These are phyloP conservation scores for Waltiozyma sp. DNA, from an alignment of 1,139 yeast species.

Conservation along the genomic window DNA sequence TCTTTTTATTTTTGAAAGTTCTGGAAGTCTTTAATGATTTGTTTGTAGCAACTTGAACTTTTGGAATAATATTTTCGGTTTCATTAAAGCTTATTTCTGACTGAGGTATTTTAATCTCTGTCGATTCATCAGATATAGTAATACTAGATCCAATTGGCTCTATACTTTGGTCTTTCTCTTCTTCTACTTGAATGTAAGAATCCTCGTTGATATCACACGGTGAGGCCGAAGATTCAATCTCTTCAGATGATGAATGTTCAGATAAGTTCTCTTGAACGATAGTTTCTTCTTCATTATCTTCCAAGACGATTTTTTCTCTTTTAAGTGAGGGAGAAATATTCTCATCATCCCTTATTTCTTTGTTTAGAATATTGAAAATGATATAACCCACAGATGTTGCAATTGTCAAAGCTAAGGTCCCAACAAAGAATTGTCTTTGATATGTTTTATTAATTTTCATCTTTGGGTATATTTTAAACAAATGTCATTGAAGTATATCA, in stretches of 20 bases:
- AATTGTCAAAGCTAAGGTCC: neutral
- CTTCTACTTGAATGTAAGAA: neutral
- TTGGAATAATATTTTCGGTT: no score
- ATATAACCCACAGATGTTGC: neutral
- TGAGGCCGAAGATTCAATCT: neutral
- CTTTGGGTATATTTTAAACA: no score
- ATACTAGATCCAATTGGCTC: no score
- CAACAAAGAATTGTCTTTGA: neutral
- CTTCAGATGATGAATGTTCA: no score
- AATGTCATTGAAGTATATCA: no score
- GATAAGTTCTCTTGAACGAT: no score
- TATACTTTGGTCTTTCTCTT: neutral
- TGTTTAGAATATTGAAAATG: neutral
- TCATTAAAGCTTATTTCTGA: no score
- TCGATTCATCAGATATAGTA: no score
- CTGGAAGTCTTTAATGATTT: neutral
- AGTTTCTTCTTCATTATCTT: neutral
- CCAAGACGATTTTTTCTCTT: neutral
- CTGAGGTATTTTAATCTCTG: neutral
- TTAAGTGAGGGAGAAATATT: neutral
- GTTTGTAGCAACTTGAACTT: no score
- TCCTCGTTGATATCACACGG: neutral
- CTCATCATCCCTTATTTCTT: neutral
- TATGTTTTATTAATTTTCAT: neutral
- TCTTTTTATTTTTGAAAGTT: no score